A percentile compares a stretch with the other conserved stretches of the same genome.
These are phyloP conservation scores for Cryptosporidium bovis DNA, from an alignment of 169 alveolate genomes.

Conservation along the genomic window DNA sequence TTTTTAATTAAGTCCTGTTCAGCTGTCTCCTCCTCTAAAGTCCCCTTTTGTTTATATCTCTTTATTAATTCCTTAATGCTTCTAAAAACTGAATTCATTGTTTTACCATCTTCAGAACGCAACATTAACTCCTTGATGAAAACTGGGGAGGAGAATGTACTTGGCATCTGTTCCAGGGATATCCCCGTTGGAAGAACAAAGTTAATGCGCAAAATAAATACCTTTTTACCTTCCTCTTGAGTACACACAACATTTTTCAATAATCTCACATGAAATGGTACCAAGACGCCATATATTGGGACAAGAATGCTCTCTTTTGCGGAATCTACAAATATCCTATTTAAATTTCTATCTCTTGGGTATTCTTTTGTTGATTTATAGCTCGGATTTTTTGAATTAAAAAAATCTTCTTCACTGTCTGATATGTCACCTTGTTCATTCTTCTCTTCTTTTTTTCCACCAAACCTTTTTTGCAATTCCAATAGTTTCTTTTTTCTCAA, in stretches of 20 bases:
- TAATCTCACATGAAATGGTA: conserved; percentile 84
- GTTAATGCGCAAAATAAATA: conserved; percentile 90
- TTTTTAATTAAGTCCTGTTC: conserved; percentile 89
- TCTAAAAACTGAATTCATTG: conserved; percentile 82
- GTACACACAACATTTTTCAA: conserved; percentile 91
- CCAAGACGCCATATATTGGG: conserved; percentile 83
- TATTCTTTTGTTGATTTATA: conserved; percentile 80
- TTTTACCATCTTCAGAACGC: conserved; percentile 88
- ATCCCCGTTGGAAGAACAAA: conserved; percentile 93
- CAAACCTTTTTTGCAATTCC: conserved; percentile 82
- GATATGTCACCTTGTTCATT: conserved; percentile 77
- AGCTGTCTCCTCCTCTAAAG: conserved; percentile 89
- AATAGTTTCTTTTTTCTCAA: conserved; percentile 80
- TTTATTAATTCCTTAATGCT: conserved; percentile 93
- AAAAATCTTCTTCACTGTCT: conserved; percentile 78
- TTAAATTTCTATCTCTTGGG: conserved; percentile 82
- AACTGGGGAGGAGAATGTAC: conserved; percentile 85
- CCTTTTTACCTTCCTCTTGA: conserved; percentile 87
- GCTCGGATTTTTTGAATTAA: conserved; percentile 80
- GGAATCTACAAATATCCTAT: conserved; percentile 81
- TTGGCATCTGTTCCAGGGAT: conserved; percentile 83
- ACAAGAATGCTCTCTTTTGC: conserved; percentile 82
- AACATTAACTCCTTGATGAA: conserved; percentile 93
- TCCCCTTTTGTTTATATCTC: conserved; percentile 91
- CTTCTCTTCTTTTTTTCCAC: conserved; percentile 70